Evolutionary conservation across 2,329 filamentous ascomycete species (phyloP).

Genomic region (Fusarium lyarnte): DNA sequence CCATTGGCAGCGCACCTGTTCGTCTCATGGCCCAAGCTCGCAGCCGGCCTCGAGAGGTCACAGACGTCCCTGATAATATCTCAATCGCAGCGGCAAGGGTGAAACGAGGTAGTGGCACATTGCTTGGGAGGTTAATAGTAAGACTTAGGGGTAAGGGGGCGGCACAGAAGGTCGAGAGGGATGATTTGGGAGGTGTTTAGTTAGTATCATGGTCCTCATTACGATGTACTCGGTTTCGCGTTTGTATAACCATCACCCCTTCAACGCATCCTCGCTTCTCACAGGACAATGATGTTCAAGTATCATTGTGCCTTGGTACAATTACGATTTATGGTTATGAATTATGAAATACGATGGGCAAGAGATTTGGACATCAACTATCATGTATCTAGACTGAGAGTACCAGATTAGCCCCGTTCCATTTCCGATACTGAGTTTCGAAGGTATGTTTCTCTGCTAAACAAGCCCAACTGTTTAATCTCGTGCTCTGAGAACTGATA

Average conservation of each 20-base stretch:
- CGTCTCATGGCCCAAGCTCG: slow-evolving; percentile 7
- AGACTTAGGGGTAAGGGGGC: slow-evolving; percentile 12
- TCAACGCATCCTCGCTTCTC: background rate
- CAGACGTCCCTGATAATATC: slow-evolving; percentile 34
- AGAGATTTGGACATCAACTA: background rate
- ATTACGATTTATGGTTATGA: background rate
- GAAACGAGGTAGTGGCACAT: slow-evolving; percentile 6
- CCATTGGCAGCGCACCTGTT: slow-evolving; percentile 1
- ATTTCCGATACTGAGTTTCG: background rate
- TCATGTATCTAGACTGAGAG: background rate
- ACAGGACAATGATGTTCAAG: background rate
- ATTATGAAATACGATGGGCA: slow-evolving; percentile 2
- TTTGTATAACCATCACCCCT: background rate
- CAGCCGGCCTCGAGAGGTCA: slow-evolving; percentile 19
- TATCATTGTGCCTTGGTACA: background rate
- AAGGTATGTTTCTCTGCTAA: background rate
- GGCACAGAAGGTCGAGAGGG: background rate
- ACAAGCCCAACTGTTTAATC: background rate
- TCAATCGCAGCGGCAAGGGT: slow-evolving; percentile 18
- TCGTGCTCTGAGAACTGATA: background rate
- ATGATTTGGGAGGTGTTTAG: slow-evolving; percentile 23
- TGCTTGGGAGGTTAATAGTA: slow-evolving; percentile 6
- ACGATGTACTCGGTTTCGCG: background rate
- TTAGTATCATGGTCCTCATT: slow-evolving; percentile 3
- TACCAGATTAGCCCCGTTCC: background rate